Evolutionary conservation across 805 yeast genomes (phyloP), one percentile per base, ranked within the genome.

Genomic region (Pichia gijzeniarum): DNA sequence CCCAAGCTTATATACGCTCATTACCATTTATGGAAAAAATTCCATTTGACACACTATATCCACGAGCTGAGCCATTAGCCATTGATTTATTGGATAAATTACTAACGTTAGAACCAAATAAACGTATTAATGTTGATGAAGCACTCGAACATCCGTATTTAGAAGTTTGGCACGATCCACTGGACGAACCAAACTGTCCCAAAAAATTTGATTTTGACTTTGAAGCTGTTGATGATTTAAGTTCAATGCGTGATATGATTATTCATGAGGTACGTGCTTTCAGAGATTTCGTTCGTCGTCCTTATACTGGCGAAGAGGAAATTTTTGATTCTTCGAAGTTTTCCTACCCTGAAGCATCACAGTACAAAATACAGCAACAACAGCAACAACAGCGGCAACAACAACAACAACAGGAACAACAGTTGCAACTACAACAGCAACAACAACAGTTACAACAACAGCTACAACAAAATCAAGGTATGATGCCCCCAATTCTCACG

Each of bases 61-160:
- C 98, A 21, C 65, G 79, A 38, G 96, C 97, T 1, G 86, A 86
- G 54, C 95, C 95, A 5, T 73, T 77, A 53, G 96, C 96, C 0
- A 68, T 93, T 35, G 97, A 91, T 60, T 63, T 89, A 51, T 70
- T 89, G 45, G 82, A 80, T 45, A 76, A 71, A 53, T 77, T 93
- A 84, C 72, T 93, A 32, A 79, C 90, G n/a, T 74, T 93, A 52
- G 95, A 91, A 61, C 98, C 98, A 3, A 73, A 71, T 38, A 75
- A 78, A 56, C 76, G 99, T 63, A 83, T 90, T 45, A 80, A 89
- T 0, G 98, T 90, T 3, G 88, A 85, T 47, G 84, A 88, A 54
- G 97, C 98, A 0, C 70, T 93, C 41, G 74, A 72, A 49, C 99
- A 93, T 65, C 96, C 96, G 8, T 93, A 91, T 61, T 67, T 93